These are phyloP conservation scores for Aspergillus cejpii DNA, from an alignment of 2,329 filamentous ascomycete species.

Conservation along the genomic window DNA sequence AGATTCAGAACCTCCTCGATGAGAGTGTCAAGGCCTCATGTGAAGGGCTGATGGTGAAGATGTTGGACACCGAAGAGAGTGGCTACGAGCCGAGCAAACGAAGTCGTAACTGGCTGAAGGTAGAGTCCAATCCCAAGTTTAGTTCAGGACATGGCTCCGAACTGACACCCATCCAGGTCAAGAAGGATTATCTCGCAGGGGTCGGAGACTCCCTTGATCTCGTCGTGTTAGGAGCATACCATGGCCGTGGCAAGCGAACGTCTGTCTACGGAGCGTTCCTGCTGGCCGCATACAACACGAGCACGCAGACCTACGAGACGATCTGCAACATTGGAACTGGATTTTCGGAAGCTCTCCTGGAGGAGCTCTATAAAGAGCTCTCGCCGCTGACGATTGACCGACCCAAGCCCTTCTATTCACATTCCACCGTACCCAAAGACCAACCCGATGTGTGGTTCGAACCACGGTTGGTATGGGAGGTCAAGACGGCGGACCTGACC, in stretches of 20 bases:
- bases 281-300: constrained; percentile 83
- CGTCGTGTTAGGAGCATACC: constrained; percentile 89
- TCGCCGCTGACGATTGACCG: constrained; percentile 74
- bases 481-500: constrained; percentile 92
- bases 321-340: constrained; percentile 98
- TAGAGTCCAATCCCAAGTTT: constrained; percentile 32
- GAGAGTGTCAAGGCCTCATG: constrained; percentile 94
- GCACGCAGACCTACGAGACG: constrained; percentile 77
- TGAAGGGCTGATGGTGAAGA: constrained; percentile 98
- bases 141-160: background rate
- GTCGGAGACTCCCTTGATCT: constrained; percentile 94
- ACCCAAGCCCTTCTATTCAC: constrained; percentile 89
- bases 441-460: constrained; percentile 99
- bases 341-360: constrained; percentile 90
- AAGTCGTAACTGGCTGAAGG: constrained; percentile 97
- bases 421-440: constrained; percentile 76
- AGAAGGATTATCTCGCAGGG: constrained; percentile 94
- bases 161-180: constrained; percentile 55
- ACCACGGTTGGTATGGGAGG: constrained; percentile 90
- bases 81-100: constrained; percentile 95
- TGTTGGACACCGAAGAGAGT: constrained; percentile 88
- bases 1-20: constrained; percentile 87
- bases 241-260: constrained; percentile 90
- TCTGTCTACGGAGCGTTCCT: constrained; percentile 94
- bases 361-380: constrained; percentile 72